Conservation (phyloP, 2,329 filamentous ascomycete species). For the Talaromyces verruculosus region DNA sequence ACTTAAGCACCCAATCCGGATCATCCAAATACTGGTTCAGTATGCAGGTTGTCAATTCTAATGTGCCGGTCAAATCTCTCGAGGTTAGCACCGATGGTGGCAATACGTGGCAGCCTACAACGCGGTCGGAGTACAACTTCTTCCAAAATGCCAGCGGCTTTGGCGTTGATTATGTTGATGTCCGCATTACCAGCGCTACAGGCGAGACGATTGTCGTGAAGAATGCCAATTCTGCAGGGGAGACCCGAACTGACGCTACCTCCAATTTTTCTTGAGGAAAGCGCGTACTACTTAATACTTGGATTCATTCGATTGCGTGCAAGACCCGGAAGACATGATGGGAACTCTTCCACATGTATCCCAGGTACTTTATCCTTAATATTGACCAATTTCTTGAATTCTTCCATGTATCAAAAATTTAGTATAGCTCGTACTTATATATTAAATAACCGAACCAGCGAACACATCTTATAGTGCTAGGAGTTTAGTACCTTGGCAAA, state of each 20-base stretch:
- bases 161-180: conserved; percentile 54
- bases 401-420: not conserved
- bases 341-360: not conserved
- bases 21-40: conserved; percentile 56
- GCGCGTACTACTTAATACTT: not conserved
- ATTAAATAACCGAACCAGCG: too few species aligned
- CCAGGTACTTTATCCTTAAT: not conserved
- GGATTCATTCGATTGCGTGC: not conserved
- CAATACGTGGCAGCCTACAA: conserved; percentile 58
- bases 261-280: not conserved
- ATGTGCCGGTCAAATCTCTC: conserved; percentile 55
- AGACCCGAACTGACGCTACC: not conserved
- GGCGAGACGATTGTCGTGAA: conserved; percentile 56
- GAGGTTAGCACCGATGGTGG: conserved; percentile 64
- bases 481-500: too few species aligned
- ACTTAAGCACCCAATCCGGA: conserved; percentile 54
- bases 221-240: conserved; percentile 39
- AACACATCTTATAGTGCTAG: too few species aligned
- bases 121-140: conserved; percentile 59
- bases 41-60: conserved; percentile 66
- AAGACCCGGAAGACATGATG: not conserved
- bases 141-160: conserved; percentile 62
- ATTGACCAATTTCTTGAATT: too few species aligned
- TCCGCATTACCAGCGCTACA: conserved; percentile 56
- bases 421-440: too few species aligned